phyloP scores from a whole-genome alignment of 768 basidiomycete species.

The Russula griseocarnosa region DNA sequence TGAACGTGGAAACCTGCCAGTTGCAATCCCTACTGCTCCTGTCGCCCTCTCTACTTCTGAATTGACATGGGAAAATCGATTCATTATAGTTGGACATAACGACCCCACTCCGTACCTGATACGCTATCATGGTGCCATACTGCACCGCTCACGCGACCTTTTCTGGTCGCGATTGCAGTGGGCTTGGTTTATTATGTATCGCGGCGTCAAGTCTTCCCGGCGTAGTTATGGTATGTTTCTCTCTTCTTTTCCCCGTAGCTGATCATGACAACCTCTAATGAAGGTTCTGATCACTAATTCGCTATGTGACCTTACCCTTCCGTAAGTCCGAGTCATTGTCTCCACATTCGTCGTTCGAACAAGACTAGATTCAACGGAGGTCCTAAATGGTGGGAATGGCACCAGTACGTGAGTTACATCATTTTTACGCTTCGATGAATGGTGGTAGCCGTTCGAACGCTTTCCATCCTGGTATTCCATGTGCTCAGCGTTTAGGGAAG shows the following conservation, averaged over 20 bases:
- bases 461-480: constrained; percentile 10
- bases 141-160: not conserved
- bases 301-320: not conserved
- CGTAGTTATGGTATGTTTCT: not conserved
- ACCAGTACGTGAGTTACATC: constrained; percentile 14
- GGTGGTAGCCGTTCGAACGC: not conserved
- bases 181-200: not conserved
- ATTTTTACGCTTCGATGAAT: constrained; percentile 10
- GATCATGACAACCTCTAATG: not conserved
- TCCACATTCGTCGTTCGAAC: not conserved
- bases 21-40: not conserved
- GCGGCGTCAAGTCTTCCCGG: not conserved
- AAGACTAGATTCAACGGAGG: not conserved
- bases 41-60: not conserved
- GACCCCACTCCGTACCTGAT: not conserved
- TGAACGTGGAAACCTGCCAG: not conserved
- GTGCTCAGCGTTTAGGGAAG: not conserved
- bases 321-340: not conserved
- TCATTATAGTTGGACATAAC: not conserved
- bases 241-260: not conserved
- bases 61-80: constrained; percentile 11
- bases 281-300: constrained; percentile 1
- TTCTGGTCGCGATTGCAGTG: not conserved
- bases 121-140: not conserved
- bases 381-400: not conserved